phyloP scores from a whole-genome alignment of 2,329 filamentous ascomycete genomes.

The Venturia nashicola region DNA sequence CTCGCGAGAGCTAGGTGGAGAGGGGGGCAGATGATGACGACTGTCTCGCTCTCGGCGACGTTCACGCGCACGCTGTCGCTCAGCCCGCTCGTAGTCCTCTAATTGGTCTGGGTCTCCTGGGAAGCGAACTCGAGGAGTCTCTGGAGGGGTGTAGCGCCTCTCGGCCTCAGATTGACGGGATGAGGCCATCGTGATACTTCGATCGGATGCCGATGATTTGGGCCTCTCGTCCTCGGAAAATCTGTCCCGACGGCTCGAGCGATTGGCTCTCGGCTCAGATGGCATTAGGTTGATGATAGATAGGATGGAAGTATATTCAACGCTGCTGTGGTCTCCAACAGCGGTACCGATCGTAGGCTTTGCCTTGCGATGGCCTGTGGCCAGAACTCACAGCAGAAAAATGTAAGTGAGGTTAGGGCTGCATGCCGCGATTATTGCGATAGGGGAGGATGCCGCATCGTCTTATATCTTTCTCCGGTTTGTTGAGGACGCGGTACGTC shows the following conservation, averaged over 20 bases:
- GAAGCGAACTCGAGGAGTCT: not conserved
- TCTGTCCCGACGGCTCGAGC: not conserved
- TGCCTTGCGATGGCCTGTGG: slow-evolving; percentile 6
- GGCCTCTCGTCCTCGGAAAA: not conserved
- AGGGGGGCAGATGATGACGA: not conserved
- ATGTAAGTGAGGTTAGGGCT: not conserved
- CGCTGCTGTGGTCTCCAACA: slow-evolving; percentile 5
- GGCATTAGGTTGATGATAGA: not conserved
- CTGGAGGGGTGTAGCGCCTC: not conserved
- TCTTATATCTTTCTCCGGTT: not conserved
- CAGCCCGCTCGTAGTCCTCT: not conserved
- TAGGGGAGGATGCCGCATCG: not conserved
- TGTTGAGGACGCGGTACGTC: not conserved
- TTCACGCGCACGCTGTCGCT: not conserved
- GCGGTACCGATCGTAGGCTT: slow-evolving; percentile 7
- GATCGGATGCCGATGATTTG: not conserved
- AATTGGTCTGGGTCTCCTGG: slow-evolving; percentile 2
- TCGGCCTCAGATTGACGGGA: not conserved
- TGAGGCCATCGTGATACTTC: not conserved
- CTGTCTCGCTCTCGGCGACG: not conserved
- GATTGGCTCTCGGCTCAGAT: not conserved
- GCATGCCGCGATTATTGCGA: not conserved
- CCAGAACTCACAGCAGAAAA: slow-evolving; percentile 1
- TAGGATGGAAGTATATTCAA: not conserved
- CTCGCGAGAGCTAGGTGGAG: not conserved